Conservation (phyloP, 2,329 filamentous ascomycete species). For the Furcasterigmium sp. region DNA sequence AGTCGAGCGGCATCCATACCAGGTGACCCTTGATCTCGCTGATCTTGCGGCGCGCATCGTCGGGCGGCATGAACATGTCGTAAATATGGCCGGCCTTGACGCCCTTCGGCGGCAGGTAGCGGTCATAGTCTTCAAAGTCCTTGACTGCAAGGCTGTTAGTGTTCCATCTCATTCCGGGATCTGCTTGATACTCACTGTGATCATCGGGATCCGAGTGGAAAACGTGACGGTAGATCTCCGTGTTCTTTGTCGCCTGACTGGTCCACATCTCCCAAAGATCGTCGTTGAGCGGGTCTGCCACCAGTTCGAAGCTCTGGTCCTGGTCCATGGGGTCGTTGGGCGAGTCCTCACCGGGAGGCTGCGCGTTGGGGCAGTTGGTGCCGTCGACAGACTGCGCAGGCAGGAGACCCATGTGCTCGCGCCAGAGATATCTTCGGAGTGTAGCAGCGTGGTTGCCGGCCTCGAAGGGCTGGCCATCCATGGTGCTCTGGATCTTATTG, state of each 20-base stretch:
- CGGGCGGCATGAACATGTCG: conserved; percentile 67
- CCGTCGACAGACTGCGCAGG: conserved; percentile 67
- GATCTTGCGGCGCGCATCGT: conserved; percentile 70
- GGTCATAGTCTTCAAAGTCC: conserved; percentile 85
- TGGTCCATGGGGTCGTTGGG: conserved; percentile 59
- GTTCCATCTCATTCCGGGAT: too few species aligned
- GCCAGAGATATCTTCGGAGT: conserved; percentile 77
- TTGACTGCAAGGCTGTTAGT: conserved; percentile 50
- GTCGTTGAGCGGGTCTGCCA: conserved; percentile 66
- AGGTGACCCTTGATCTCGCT: conserved; percentile 76
- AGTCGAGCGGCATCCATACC: conserved; percentile 93
- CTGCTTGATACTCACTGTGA: conserved; percentile 62
- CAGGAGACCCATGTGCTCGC: conserved; percentile 83
- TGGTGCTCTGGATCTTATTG: conserved; percentile 61
- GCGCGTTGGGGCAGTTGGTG: conserved; percentile 63
- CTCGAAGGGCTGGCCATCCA: conserved; percentile 73
- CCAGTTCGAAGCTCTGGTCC: conserved; percentile 58
- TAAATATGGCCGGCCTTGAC: conserved; percentile 83
- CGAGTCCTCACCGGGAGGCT: conserved; percentile 61
- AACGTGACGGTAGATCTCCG: conserved; percentile 68
- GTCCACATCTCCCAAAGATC: conserved; percentile 68
- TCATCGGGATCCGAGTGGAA: conserved; percentile 91
- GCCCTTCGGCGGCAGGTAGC: conserved; percentile 64
- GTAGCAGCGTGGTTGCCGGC: conserved; percentile 80
- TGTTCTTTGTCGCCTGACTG: conserved; percentile 63